Conservation (phyloP, 176 grass and related monocot species). For the Otatea glauca region DNA sequence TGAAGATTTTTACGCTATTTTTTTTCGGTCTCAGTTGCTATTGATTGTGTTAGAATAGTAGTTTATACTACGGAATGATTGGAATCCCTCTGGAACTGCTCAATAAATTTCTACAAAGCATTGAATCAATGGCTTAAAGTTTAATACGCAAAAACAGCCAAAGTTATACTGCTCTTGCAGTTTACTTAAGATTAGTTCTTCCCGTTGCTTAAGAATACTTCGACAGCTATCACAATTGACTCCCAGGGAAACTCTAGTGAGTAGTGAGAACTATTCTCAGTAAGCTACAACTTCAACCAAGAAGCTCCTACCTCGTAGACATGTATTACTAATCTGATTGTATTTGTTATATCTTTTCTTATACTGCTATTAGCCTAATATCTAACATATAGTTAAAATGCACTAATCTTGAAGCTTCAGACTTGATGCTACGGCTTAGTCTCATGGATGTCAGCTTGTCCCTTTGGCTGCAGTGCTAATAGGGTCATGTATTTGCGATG, state of each 20-base stretch:
- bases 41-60: constrained; percentile 10
- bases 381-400: background rate
- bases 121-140: background rate
- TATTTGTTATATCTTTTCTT: background rate
- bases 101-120: background rate
- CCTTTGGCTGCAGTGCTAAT: constrained; percentile 7
- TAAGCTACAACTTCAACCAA: background rate
- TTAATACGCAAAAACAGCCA: constrained; percentile 7
- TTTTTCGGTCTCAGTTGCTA: background rate
- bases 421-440: background rate
- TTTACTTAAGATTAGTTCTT: constrained; percentile 26
- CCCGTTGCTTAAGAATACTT: no score
- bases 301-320: background rate
- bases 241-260: background rate
- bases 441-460: background rate
- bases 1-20: constrained; percentile 1
- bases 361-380: constrained; percentile 3
- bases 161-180: background rate
- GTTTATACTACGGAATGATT: background rate
- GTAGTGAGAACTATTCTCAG: background rate
- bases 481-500: background rate
- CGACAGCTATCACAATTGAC: constrained; percentile 12
- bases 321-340: background rate
- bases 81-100: constrained; percentile 5
- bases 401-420: background rate